Evolutionary conservation across 306 rosid species (phyloP).

Genomic region (Phaseolus lunatus): DNA sequence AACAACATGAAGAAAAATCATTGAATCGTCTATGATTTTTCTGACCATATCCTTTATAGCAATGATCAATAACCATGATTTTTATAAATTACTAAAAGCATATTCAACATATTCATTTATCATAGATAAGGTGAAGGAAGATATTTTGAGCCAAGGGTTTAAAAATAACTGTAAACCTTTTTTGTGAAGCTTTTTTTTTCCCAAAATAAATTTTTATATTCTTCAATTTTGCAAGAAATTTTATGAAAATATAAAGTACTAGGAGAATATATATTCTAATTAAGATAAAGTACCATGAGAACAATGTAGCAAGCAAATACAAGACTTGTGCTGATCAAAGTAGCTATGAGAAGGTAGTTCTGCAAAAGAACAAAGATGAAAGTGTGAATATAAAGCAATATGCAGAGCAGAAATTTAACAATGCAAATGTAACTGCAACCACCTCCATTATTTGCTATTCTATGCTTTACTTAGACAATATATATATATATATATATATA

Average conservation of each 20-base stretch:
- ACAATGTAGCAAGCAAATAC: slow-evolving; percentile 46
- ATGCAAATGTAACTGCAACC: slow-evolving; percentile 3
- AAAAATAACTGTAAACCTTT: background rate
- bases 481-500: background rate
- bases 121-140: background rate
- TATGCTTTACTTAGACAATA: background rate
- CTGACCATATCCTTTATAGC: background rate
- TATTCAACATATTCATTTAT: background rate
- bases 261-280: no score
- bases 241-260: background rate
- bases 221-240: background rate
- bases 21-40: background rate
- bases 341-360: slow-evolving; percentile 47
- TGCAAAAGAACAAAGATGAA: slow-evolving; percentile 26
- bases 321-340: slow-evolving; percentile 48
- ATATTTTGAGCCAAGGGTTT: background rate
- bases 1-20: background rate
- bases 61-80: background rate
- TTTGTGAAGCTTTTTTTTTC: background rate
- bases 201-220: background rate
- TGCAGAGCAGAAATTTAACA: background rate
- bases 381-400: background rate
- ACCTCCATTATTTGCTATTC: slow-evolving; percentile 44
- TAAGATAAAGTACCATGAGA: slow-evolving; percentile 37
- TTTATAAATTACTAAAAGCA: background rate